Conservation (phyloP, 805 yeast genomes). For the Phaffomyces antillensis region DNA sequence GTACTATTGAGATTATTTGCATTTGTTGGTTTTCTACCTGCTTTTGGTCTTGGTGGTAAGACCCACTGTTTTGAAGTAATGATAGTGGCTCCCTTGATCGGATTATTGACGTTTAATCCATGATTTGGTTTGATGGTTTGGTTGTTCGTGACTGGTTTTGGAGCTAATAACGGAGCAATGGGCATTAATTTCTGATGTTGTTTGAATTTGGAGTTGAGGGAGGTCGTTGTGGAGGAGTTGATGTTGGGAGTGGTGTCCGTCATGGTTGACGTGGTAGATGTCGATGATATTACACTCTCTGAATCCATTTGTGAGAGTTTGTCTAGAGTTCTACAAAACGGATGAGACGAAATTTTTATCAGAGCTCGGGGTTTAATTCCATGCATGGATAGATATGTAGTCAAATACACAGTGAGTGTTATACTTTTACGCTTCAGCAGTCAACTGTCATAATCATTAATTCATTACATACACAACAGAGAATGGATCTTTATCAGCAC, state of each 20-base stretch:
- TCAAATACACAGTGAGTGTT: no score
- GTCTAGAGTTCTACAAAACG: no score
- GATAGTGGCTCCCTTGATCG: constrained; percentile 25
- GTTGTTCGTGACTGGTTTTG: constrained; percentile 48
- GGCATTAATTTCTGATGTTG: not conserved
- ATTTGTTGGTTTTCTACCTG: constrained; percentile 3
- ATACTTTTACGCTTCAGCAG: no score
- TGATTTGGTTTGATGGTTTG: constrained; percentile 24
- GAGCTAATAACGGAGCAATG: constrained; percentile 6
- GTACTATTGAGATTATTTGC: no score
- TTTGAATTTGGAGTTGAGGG: not conserved
- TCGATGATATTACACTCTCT: no score
- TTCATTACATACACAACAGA: no score
- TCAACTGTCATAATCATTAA: no score
- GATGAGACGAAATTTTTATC: no score
- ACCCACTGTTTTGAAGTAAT: constrained; percentile 71
- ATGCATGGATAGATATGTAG: no score
- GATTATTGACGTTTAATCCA: no score
- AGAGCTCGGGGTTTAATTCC: not conserved
- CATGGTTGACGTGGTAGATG: not conserved
- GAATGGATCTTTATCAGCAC: no score
- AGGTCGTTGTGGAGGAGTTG: not conserved
- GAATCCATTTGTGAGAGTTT: no score
- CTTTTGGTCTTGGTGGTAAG: constrained; percentile 69
- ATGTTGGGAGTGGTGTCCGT: not conserved